A percentile compares a stretch with the other conserved stretches of the same genome.
Evolutionary conservation across 345 rosid genomes (phyloP).

Genomic region (Citrus sinensis): DNA sequence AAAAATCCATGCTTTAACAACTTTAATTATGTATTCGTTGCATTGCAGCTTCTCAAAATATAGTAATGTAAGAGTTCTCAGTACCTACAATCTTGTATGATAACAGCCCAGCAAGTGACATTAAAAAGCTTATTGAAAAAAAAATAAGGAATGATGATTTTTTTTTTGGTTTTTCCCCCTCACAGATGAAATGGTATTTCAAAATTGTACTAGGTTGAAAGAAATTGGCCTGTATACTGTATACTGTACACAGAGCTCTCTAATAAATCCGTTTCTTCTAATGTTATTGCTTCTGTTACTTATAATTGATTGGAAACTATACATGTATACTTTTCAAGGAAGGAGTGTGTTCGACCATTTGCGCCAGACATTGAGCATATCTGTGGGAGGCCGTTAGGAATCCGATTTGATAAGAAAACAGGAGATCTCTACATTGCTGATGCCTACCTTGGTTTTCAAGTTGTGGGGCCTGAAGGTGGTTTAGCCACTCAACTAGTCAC

Average conservation of each 20-base stretch:
- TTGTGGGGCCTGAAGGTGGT: slow-evolving; percentile 69
- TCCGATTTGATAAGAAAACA: slow-evolving; percentile 53
- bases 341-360: slow-evolving; percentile 56
- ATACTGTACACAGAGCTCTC: neutral
- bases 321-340: slow-evolving; percentile 28
- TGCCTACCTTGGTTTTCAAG: slow-evolving; percentile 64
- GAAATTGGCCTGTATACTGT: neutral
- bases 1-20: too few relatives aligned
- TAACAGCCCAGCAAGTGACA: neutral
- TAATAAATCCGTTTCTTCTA: neutral
- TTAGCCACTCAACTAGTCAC: slow-evolving; percentile 46
- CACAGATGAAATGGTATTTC: too few relatives aligned
- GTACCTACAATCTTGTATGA: neutral
- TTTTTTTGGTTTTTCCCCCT: too few relatives aligned
- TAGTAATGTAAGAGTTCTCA: neutral
- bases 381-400: slow-evolving; percentile 79
- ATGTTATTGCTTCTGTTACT: neutral
- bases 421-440: slow-evolving; percentile 81
- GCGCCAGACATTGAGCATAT: slow-evolving; percentile 64
- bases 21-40: too few relatives aligned
- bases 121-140: neutral
- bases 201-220: neutral
- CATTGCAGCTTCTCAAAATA: neutral
- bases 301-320: slow-evolving; percentile 9
- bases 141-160: neutral